Evolutionary conservation across 805 yeast genomes (phyloP), one percentile per base, ranked within the genome.

Genomic region (Candida tibetensis): DNA sequence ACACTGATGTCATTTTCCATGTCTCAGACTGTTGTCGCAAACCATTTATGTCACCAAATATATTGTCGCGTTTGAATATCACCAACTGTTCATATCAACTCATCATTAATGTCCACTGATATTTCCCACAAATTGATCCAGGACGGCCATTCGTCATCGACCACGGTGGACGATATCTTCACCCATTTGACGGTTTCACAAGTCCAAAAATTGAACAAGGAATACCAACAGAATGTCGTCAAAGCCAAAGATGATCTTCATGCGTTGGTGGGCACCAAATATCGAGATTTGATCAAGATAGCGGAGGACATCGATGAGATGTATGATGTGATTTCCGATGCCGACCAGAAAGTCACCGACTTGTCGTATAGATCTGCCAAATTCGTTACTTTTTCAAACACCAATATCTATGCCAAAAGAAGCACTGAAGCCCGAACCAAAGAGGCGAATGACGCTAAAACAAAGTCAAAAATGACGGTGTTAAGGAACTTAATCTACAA

Each of bases 251-350:
- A 47, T 8, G 62, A 66, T 29, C 48, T 69, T 12, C 72, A 68
- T 40, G 37, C 46, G 4, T 53, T 69, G 32, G 74, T 69, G 15
- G 69, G 72, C 5, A 46, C 44, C 21, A 69, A 69, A 37, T 69
- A 69, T 51, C 51, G 74, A 32, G 72, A 68, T 48, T 57, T 69
- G 49, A 66, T 69, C 32, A 55, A 59, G 31, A 67, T 69, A 10
- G 70, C 73, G n/a, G 72, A 68, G 40, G 70, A 65, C 37, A 67
- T 69, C 18, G 63, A 60, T 25, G 47, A 40, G 8, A 64, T 66
- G 62, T 53, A 57, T 43, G 28, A 37, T 1, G 34, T 47, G 14
- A 51, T 67, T 6, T 43, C 44, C 5, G 30, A 17, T 2, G 45
- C 60, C 3, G 62, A 66, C 30, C 42, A 44, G 5, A 44, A 51